Base-by-base conservation (phyloP, 2,329 filamentous ascomycete genomes). In the Colletotrichum orbiculare region DNA sequence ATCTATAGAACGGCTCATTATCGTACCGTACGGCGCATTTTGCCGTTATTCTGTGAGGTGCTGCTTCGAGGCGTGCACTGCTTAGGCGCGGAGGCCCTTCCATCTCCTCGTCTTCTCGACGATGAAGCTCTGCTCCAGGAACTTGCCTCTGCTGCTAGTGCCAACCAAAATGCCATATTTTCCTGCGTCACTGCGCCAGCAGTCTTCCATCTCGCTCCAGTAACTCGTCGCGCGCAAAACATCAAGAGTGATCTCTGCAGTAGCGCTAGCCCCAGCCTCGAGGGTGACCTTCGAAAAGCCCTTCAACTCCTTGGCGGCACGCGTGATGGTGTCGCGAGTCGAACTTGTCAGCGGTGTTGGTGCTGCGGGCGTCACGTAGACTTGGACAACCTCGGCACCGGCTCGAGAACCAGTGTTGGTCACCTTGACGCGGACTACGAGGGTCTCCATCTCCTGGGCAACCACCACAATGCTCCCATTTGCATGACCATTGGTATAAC, bases 361-460 rank as follows among this genome's bases (percentile, higher is more conserved):
- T 6, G 70, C 59, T 33, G 63, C 69, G 9, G 69, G 71, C 17
- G 71, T 67, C 41, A 76, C 69, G 64, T 76, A 77, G 3, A 74
- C 70, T 56, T 76, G 75, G 2, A 76, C 64, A 2, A 75, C 71
- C 38, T 74, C 71, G 10, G 72, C 66, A 8, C 75, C 75, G 1
- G 68, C 59, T 13, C 56, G 66, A 6, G 66, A 52, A 46, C 71
- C 73, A 1, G 69, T 73, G 67, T 74, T 73, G 41, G 67, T 46
- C 5, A 82, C 81, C 70, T 84, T 88, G 69, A 90, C 87, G 70
- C 58, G 56, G 17, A 62, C 62, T 17, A 39, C 25, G 49, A 65
- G 37, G 34, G 12, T 55, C 13, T 56, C 53, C 13, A 79, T 75
- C 11, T 75, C 73, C 12, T 71, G 69, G 2, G 74, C 55, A 10